phyloP scores from a whole-genome alignment of 164 flowering plant genomes.

The Nymphaea colorata region DNA sequence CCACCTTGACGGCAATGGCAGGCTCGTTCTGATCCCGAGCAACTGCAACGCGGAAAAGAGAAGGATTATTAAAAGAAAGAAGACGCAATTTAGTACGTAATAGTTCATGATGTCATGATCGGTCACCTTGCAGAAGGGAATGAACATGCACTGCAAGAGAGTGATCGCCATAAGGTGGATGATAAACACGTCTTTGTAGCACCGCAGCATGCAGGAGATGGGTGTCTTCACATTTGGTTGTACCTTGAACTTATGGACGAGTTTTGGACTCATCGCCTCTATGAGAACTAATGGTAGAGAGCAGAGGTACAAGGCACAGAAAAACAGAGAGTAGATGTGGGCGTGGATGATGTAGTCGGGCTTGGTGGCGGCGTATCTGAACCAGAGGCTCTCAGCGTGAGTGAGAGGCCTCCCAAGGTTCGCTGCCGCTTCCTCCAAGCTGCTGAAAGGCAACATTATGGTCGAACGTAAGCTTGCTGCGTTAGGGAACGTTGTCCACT shows the following conservation, averaged over 20 bases:
- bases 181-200: slow-evolving; percentile 49
- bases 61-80: not conserved
- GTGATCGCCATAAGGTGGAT: no score
- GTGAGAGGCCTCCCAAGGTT: slow-evolving; percentile 53
- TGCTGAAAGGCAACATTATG: slow-evolving; percentile 48
- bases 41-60: slow-evolving; percentile 24
- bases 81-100: not conserved
- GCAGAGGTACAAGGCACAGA: slow-evolving; percentile 44
- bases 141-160: no score
- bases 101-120: not conserved
- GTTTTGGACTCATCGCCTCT: slow-evolving; percentile 25
- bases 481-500: slow-evolving; percentile 6
- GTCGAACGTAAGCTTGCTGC: no score
- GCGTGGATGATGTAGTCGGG: slow-evolving; percentile 62
- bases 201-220: slow-evolving; percentile 23
- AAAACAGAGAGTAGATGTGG: slow-evolving; percentile 63
- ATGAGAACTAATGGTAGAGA: slow-evolving; percentile 54
- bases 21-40: slow-evolving; percentile 59
- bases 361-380: slow-evolving; percentile 52
- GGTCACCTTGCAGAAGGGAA: no score
- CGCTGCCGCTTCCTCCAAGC: slow-evolving; percentile 43
- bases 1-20: slow-evolving; percentile 75
- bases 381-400: slow-evolving; percentile 63
- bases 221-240: slow-evolving; percentile 64
- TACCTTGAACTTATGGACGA: slow-evolving; percentile 45